Evolutionary conservation across 1,284 basidiomycete genomes (phyloP).

Genomic region (Sporisorium reilianum): DNA sequence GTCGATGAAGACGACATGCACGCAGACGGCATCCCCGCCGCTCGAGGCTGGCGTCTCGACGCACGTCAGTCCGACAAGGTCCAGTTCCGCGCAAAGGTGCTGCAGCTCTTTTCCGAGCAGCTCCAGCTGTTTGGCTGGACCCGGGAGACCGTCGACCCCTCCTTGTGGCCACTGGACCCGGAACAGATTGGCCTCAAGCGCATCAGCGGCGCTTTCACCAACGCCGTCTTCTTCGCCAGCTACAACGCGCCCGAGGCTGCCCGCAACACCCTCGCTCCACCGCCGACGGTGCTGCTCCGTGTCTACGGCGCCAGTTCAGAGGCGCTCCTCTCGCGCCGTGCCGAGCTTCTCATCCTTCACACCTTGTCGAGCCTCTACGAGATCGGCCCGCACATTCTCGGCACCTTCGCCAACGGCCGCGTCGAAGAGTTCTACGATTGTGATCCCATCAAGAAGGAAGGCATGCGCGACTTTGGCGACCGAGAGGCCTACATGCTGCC

Average conservation of each 20-base stretch:
- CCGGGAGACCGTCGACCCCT: constrained; percentile 39
- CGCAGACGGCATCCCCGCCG: constrained; percentile 65
- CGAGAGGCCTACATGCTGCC: constrained; percentile 47
- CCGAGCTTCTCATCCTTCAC: constrained; percentile 67
- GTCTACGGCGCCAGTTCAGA: constrained; percentile 66
- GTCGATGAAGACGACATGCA: constrained; percentile 68
- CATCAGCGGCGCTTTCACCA: constrained; percentile 64
- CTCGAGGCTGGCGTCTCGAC: constrained; percentile 61
- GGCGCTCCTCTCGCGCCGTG: constrained; percentile 61
- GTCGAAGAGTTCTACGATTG: constrained; percentile 68
- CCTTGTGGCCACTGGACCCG: constrained; percentile 48
- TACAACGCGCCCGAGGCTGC: constrained; percentile 33
- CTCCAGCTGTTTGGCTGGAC: constrained; percentile 61
- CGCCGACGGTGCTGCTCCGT: constrained; percentile 64
- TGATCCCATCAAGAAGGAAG: constrained; percentile 62
- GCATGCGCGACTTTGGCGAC: constrained; percentile 62
- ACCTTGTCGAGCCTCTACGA: constrained; percentile 67
- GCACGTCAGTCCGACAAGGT: constrained; percentile 53
- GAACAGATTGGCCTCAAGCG: constrained; percentile 55
- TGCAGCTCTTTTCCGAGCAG: constrained; percentile 56
- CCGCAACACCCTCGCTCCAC: constrained; percentile 1
- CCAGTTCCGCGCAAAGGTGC: constrained; percentile 53
- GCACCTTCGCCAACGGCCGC: constrained; percentile 68
- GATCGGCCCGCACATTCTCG: constrained; percentile 68
- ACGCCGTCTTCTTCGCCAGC: constrained; percentile 68